Base-by-base conservation (phyloP, 176 grass and related monocot species). In the Canna indica region DNA sequence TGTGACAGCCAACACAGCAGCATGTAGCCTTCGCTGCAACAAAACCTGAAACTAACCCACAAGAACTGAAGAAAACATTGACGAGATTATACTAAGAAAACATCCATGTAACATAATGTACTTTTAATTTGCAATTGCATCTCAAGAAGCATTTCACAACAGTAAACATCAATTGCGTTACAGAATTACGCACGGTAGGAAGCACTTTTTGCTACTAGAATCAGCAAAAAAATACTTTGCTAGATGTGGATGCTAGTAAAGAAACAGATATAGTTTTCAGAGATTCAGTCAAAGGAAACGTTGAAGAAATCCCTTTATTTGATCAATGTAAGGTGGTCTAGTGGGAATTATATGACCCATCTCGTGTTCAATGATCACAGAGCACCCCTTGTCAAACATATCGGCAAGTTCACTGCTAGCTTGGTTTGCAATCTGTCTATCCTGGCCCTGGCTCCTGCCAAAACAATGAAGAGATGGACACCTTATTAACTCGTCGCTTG, bases 261-360 rank as follows among this genome's bases (percentile, higher is more conserved):
- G 36, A 12, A 16, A 46, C 24, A 6, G 20, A 24, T 22, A 4
- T 7, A 4, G 15, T 59, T 59, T 20, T 0, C 13, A 33, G 12
- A 66, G 61, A 44, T 76, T 91, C 76, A n/a, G n/a, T n/a, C n/a
- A 88, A 5, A 77, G 31, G 74, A 97, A 97, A 29, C 48, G 69
- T 47, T 59, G 77, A 57, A 97, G 59, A 27, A 97, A 97, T 36
- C 62, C 75, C 66, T 83, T 97, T 17, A 97, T 90, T 61, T 46
- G 77, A 67, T 90, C 84, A 2, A 97, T 87, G 48, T 84, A 90
- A 35, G 86, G 94, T 0, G 72, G 17, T 20, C 75, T 29, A 15
- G 94, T 90, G 2, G 94, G 94, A 42, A 97, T 92, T 47, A 97
- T 97, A 78, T 92, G 94, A 61, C 94, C 88, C 88, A 90, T 90